phyloP scores from a whole-genome alignment of 2,329 filamentous ascomycete species.

The Paracamarosporium sp. region DNA sequence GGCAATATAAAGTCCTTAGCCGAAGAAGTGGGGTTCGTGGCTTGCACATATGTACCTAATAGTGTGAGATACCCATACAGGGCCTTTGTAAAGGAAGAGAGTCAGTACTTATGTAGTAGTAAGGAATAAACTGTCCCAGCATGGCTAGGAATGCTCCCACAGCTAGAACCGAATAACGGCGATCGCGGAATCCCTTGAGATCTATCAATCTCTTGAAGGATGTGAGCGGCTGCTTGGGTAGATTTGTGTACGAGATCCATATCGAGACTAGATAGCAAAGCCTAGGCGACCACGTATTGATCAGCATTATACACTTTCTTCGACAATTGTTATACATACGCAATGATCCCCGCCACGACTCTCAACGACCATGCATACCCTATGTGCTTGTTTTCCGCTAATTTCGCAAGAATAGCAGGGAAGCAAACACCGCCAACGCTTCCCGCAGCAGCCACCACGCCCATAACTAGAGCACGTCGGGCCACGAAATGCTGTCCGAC shows the following conservation, averaged over 20 bases:
- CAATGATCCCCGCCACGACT: slow-evolving; percentile 62
- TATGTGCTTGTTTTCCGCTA: slow-evolving; percentile 56
- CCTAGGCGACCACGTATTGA: not conserved
- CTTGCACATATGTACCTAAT: slow-evolving; percentile 66
- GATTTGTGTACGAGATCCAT: slow-evolving; percentile 37
- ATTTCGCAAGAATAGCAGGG: slow-evolving; percentile 62
- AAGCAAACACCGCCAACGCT: slow-evolving; percentile 59
- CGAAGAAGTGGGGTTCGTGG: slow-evolving; percentile 56
- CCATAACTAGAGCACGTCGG: slow-evolving; percentile 51
- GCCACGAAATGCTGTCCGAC: slow-evolving; percentile 53
- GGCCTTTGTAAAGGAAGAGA: too few species aligned
- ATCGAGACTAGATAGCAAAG: slow-evolving; percentile 53
- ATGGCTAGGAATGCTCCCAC: slow-evolving; percentile 34
- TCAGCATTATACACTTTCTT: not conserved
- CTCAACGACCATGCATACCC: slow-evolving; percentile 69
- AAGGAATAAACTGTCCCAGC: slow-evolving; percentile 39
- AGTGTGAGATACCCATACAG: slow-evolving; percentile 47
- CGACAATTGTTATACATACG: slow-evolving; percentile 21
- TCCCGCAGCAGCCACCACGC: slow-evolving; percentile 51
- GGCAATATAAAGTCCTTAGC: slow-evolving; percentile 57
- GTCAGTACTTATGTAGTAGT: slow-evolving; percentile 46
- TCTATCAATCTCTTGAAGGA: slow-evolving; percentile 39
- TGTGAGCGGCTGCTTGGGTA: slow-evolving; percentile 12
- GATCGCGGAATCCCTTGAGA: slow-evolving; percentile 40
- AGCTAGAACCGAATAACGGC: slow-evolving; percentile 38